These are phyloP conservation scores for Penicillium sp. DNA, from an alignment of 2,329 filamentous ascomycete species.

Conservation along the genomic window DNA sequence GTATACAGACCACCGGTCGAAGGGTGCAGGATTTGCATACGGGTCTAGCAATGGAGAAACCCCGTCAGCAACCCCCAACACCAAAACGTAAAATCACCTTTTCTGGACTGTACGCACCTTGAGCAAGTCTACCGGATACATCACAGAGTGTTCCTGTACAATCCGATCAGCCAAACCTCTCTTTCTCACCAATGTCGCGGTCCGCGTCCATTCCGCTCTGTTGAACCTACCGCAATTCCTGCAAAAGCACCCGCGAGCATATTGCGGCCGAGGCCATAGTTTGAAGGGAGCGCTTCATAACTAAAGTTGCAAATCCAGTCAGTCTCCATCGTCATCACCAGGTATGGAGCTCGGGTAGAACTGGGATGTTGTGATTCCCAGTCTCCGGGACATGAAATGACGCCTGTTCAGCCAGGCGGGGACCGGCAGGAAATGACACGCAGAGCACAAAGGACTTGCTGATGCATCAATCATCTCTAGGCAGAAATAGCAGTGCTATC, in stretches of 20 bases:
- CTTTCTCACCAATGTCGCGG: neutral
- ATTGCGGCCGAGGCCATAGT: slow-evolving; percentile 91
- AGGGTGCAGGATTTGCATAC: slow-evolving; percentile 95
- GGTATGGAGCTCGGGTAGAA: neutral
- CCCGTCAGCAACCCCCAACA: slow-evolving; percentile 12
- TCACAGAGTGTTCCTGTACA: slow-evolving; percentile 87
- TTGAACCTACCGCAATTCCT: slow-evolving; percentile 76
- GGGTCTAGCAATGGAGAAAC: slow-evolving; percentile 62
- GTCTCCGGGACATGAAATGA: neutral
- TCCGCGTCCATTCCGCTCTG: neutral
- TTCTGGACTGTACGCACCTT: slow-evolving; percentile 62
- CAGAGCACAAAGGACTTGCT: neutral
- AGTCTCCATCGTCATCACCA: slow-evolving; percentile 14
- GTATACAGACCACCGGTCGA: slow-evolving; percentile 78
- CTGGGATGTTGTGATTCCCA: neutral
- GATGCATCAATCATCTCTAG: neutral
- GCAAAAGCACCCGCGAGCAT: slow-evolving; percentile 97
- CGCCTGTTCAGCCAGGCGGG: neutral
- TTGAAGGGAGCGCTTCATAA: slow-evolving; percentile 92
- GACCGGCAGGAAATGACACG: neutral
- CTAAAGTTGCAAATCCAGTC: slow-evolving; percentile 40
- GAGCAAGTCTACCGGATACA: slow-evolving; percentile 97
- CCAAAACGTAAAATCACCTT: neutral
- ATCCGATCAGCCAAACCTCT: neutral
- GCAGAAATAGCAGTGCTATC: neutral